Base-by-base conservation (phyloP, 2,329 filamentous ascomycete genomes). In the Calonectria honghensis region DNA sequence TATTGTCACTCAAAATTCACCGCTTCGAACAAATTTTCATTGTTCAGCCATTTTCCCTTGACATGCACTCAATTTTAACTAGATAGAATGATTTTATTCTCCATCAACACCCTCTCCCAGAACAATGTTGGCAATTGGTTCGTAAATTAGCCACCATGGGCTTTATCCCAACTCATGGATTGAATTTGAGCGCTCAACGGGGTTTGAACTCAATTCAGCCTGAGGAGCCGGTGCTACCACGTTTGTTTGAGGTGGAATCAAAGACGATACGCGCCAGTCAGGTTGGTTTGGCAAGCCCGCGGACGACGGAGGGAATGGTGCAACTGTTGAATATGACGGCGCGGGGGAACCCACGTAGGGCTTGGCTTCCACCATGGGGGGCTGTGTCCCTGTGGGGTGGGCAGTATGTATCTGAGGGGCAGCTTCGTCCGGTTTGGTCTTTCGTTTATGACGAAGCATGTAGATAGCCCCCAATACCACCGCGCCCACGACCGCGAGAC, bases 81-180 rank as follows among this genome's bases (percentile, higher is more conserved):
- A 6, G 16, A 18, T 41, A 6, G 39, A 18, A 5, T 48, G 3
- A 18, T 48, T 48, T n/a, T 9, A n/a, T 48, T 18, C 20, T n/a
- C n/a, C 41, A n/a, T 48, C 7, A n/a, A 3, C 10, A 18, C 20
- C 16, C 2, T 48, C 4, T n/a, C 6, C 16, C 41, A n/a, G 20
- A 48, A 24, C 11, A 13, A 4, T 10, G 10, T 24, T 4, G 1
- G 18, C 10, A n/a, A 10, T 1, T 2, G 6, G 13, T 1, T 48
- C 13, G n/a, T 4, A 48, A 4, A 0, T 24, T 48, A 3, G 6
- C 4, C 24, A 4, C 2, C 3, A 24, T 1, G 45, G 10, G 3
- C 20, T 48, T 20, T 48, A 48, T 5, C n/a, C 29, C 29, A 57
- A 35, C 18, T 57, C 52, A 35, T 57, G 52, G 6, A 57, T 57